Evolutionary conservation across 2,329 filamentous ascomycete species (phyloP), one percentile per base, ranked within the genome.

Genomic region (Diaporthe batatas): DNA sequence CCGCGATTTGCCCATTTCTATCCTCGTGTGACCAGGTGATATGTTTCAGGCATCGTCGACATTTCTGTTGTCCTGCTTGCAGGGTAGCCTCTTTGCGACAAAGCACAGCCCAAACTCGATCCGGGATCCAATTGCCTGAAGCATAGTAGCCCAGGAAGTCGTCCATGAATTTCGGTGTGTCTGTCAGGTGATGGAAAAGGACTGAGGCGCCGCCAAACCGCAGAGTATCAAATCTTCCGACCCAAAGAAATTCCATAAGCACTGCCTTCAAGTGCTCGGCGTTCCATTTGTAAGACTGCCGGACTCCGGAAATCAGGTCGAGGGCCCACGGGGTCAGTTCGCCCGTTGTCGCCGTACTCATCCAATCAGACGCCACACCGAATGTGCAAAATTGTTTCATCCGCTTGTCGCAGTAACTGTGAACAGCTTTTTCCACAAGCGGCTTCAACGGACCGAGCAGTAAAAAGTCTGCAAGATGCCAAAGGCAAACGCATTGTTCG

Each of bases 61-160:
- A 58, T 18, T 6, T n/a, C n/a, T n/a, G n/a, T n/a, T n/a, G n/a
- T n/a, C n/a, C n/a, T n/a, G n/a, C n/a, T n/a, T n/a, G n/a, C n/a
- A n/a, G n/a, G n/a, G n/a, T n/a, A n/a, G 36, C 34, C 10, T 39
- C 10, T 4, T 39, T 11, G 36, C 36, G 36, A 12, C 3, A 4
- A 14, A 0, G 1, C 39, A 16, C 21, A 7, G 55, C 55, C 55
- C 55, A 39, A 18, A 59, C n/a, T 14, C n/a, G n/a, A n/a, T n/a
- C n/a, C n/a, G n/a, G n/a, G n/a, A 1, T n/a, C 55, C n/a, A 25
- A 3, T 4, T 0, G 0, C 6, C 12, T 23, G 34, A 25, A 4
- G 34, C 36, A 44, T 47, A 47, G 6, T 25, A 2, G 8, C 14
- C 5, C 0, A 62, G 6, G 8, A 62, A 25, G 1, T 62, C 57